Conservation (phyloP, 2,329 filamentous ascomycete species). For the Neoascochyta sp. region DNA sequence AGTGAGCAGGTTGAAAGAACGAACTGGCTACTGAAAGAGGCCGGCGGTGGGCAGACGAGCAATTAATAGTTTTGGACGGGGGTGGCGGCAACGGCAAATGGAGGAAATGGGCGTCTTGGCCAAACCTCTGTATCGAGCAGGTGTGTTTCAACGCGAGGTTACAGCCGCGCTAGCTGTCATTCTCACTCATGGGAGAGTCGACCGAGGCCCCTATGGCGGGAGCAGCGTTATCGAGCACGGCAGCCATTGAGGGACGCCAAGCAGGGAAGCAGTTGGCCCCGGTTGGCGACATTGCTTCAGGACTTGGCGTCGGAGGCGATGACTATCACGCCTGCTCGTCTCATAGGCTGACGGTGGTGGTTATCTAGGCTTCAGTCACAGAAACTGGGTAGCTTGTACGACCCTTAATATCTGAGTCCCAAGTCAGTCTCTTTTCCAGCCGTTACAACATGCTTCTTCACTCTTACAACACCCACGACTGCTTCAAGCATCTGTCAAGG, state of each 20-base stretch:
- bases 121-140: constrained; percentile 29
- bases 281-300: constrained; percentile 23
- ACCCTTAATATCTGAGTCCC: no score
- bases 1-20: constrained; percentile 11
- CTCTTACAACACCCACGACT: no score
- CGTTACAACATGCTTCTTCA: no score
- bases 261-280: constrained; percentile 15
- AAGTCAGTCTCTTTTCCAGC: no score
- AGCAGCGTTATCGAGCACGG: constrained; percentile 19
- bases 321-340: no score
- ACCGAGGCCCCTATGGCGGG: constrained; percentile 7
- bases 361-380: no score
- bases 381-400: no score
- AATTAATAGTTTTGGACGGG: constrained; percentile 17
- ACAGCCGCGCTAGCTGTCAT: constrained; percentile 21
- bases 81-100: constrained; percentile 10
- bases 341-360: no score
- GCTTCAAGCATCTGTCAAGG: no score
- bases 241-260: constrained; percentile 21
- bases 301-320: constrained; percentile 24
- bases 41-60: constrained; percentile 4
- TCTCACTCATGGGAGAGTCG: constrained; percentile 8
- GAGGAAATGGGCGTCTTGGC: constrained; percentile 15
- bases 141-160: constrained; percentile 23
- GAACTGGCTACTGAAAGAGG: constrained; percentile 10